These are phyloP conservation scores for Alternaria infectoria DNA, from an alignment of 2,329 filamentous ascomycete species.

Conservation along the genomic window DNA sequence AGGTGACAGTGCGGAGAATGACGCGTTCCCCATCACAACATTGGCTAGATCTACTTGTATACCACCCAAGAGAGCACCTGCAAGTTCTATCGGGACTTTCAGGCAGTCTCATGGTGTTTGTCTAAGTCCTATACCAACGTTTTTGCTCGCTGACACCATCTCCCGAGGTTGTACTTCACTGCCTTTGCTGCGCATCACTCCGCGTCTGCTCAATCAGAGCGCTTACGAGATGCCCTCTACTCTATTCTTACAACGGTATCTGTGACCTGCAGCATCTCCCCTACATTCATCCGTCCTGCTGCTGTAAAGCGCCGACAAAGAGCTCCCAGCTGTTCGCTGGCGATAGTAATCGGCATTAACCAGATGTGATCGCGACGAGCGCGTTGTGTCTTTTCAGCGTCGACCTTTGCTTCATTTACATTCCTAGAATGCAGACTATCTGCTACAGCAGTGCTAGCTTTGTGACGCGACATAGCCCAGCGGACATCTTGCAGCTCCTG, in stretches of 20 bases:
- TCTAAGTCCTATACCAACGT: not conserved
- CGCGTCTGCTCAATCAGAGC: not conserved
- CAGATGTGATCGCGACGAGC: not conserved
- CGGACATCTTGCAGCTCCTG: not conserved
- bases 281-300: not conserved
- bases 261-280: not conserved
- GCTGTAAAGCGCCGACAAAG: not conserved
- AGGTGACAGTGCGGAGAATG: not conserved
- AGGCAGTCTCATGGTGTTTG: not conserved
- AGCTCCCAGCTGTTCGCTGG: not conserved
- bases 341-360: not conserved
- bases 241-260: not conserved
- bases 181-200: not conserved
- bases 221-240: not conserved
- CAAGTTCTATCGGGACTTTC: fast-evolving
- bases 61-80: not conserved
- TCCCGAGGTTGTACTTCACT: not conserved
- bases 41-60: not conserved
- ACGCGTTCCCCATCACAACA: not conserved
- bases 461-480: not conserved
- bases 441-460: not conserved
- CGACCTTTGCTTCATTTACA: not conserved
- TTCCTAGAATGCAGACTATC: not conserved
- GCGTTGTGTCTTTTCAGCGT: not conserved
- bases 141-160: not conserved